Evolutionary conservation across 768 basidiomycete genomes (phyloP).

Genomic region (Russula earlei): DNA sequence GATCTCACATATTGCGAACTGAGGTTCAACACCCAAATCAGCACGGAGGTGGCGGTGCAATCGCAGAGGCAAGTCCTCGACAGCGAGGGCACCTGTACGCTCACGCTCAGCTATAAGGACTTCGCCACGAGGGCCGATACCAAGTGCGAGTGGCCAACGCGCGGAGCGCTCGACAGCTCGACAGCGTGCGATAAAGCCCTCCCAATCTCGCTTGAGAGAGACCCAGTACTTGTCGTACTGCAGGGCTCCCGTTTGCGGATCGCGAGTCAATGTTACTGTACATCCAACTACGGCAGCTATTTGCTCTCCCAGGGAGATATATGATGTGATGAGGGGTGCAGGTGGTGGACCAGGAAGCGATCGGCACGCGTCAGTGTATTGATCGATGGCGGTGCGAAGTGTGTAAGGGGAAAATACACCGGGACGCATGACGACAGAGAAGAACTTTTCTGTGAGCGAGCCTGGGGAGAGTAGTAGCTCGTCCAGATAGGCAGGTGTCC

Average conservation of each 20-base stretch:
- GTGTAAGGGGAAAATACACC: conserved; percentile 81
- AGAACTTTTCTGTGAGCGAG: conserved; percentile 69
- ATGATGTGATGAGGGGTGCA: conserved; percentile 49
- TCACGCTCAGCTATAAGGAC: conserved; percentile 70
- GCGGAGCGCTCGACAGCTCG: conserved; percentile 83
- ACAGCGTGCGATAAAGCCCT: conserved; percentile 87
- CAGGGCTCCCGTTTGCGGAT: conserved; percentile 70
- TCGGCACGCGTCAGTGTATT: conserved; percentile 67
- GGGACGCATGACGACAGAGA: conserved; percentile 76
- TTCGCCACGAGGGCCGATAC: conserved; percentile 33
- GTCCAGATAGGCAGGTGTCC: conserved; percentile 83
- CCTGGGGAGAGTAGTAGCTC: conserved; percentile 64
- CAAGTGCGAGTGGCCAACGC: conserved; percentile 69
- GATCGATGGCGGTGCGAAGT: conserved; percentile 70
- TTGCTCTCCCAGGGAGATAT: conserved; percentile 60
- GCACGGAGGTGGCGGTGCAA: conserved; percentile 42
- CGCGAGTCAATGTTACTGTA: conserved; percentile 62
- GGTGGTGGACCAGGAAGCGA: conserved; percentile 50
- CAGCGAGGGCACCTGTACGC: conserved; percentile 52
- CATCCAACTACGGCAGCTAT: conserved; percentile 83
- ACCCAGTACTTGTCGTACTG: conserved; percentile 76
- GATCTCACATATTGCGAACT: conserved; percentile 49
- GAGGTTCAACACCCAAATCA: conserved; percentile 37
- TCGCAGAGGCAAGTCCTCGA: conserved; percentile 58
- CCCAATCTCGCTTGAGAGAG: conserved; percentile 86